Conservation (phyloP, 2,329 filamentous ascomycete species). For the Endocalyx cinctus region DNA sequence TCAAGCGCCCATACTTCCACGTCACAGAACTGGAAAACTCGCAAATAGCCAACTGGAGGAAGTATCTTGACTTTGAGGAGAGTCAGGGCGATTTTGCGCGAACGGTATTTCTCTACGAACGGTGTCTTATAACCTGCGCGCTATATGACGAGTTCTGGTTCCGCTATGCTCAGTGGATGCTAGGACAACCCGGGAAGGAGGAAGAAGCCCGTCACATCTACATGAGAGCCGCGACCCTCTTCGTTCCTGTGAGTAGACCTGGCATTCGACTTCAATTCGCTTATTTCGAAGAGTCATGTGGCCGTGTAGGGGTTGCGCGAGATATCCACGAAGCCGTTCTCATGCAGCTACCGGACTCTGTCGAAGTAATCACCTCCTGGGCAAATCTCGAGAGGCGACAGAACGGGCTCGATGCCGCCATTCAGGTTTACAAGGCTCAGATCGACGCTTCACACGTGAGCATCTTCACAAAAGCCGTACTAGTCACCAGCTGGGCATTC, state of each 20-base stretch:
- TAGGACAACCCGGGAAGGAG: slow-evolving; percentile 70
- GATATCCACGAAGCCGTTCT: slow-evolving; percentile 83
- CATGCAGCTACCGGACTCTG: slow-evolving; percentile 68
- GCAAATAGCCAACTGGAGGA: slow-evolving; percentile 86
- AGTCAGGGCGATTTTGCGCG: slow-evolving; percentile 71
- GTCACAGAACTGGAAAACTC: slow-evolving; percentile 85
- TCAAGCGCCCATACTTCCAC: slow-evolving; percentile 96
- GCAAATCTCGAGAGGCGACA: slow-evolving; percentile 84
- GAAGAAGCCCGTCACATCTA: slow-evolving; percentile 93
- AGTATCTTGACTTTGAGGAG: slow-evolving; percentile 96
- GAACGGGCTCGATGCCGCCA: slow-evolving; percentile 75
- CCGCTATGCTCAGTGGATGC: slow-evolving; percentile 95
- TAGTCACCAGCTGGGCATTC: slow-evolving; percentile 84
- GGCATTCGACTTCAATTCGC: slow-evolving; percentile 86
- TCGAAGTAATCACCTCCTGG: slow-evolving; percentile 84
- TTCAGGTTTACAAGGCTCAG: slow-evolving; percentile 76
- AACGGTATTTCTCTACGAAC: slow-evolving; percentile 82
- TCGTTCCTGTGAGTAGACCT: slow-evolving; percentile 80
- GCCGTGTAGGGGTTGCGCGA: slow-evolving; percentile 70
- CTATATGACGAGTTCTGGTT: slow-evolving; percentile 98
- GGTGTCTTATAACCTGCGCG: slow-evolving; percentile 86
- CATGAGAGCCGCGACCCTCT: slow-evolving; percentile 77
- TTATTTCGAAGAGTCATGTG: slow-evolving; percentile 86
- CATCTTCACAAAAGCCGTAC: slow-evolving; percentile 75
- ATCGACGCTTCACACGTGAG: slow-evolving; percentile 70